Base-by-base conservation (phyloP, 345 rosid species). In the Triadica sebifera region DNA sequence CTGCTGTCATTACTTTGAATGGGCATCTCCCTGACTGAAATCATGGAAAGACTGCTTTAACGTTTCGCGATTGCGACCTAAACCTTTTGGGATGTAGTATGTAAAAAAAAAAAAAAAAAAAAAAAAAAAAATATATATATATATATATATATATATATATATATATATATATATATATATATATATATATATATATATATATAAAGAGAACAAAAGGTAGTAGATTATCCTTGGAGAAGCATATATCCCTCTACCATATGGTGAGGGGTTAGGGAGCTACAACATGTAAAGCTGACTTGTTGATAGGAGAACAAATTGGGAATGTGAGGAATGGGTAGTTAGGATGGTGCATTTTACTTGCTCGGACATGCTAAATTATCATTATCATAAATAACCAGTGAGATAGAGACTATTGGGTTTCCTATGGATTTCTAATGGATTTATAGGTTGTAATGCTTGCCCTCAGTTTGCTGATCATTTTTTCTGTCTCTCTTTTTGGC, bases 231-330 rank as follows among this genome's bases (percentile, higher is more conserved):
- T 69, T 65, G 59, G 17, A 20, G 80, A 67, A 65, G 65, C 60
- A 9, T 46, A 43, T 47, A 19, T 66, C 66, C 77, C 47, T 37
- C 53, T 29, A 41, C 58, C 41, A 15, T 8, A 37, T n/a, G 41
- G 47, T 6, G 47, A 43, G 47, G 47, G 47, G 59, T n/a, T 55
- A 50, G 69, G 63, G 73, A 59, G 69, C 74, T 74, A 43, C 45
- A 43, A 69, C 56, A 43, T 75, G 84, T 81, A 78, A 81, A 78
- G 84, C 81, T 81, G 81, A 81, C 79, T 75, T 60, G 61, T 76
- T 77, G 77, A 74, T 79, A 20, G 73, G 76, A 60, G 81, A 78
- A 72, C 74, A 62, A 52, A 53, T 53, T 56, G 74, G 77, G 68
- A 68, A 61, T 69, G 38, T 16, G 52, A 15, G 55, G 63, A 69